Base-by-base conservation (phyloP, 495 filamentous ascomycete genomes). In the Platismatia glauca region DNA sequence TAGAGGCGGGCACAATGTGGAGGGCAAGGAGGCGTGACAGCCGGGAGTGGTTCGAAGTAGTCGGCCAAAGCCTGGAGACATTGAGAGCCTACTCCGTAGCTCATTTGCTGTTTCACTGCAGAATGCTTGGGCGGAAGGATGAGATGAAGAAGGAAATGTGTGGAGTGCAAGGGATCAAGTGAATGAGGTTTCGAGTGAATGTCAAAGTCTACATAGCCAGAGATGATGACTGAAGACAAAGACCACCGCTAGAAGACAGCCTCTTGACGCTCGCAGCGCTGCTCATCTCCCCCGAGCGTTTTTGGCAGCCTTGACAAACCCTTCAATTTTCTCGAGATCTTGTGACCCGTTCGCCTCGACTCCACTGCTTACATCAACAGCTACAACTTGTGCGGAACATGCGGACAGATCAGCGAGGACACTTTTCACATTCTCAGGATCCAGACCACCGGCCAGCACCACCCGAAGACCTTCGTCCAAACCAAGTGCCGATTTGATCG, bases 331-430 rank as follows among this genome's bases (percentile, higher is more conserved):
- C 60, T 86, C 83, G 57, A 91, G 55, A 73, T 87, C 88, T 70
- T 99, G 95, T 69, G 77, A 73, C 12, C 93, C 94, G 66, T 88
- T 81, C 31, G 82, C 83, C 77, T 98, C 94, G 16, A 99, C 90
- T 0, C 94, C 94, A 68, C 89, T 95, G 70, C 91, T 95, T 7
- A 96, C 89, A 77, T 99, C 94, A 43, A 99, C 86, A 3, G 86
- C 92, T 43, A 89, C 76, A 5, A 97, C 83, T 68, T 85, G 79
- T 7, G 75, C 73, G 33, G 76, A 78, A 9, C 79, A 73, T 20
- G 78, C 68, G 6, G 84, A 85, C 38, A 89, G 72, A 33, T 78
- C 77, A 8, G 75, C 69, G 1, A 98, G 74, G 6, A 81, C 77
- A 18, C 82, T 77, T 4, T 72, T 74, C 9, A 97, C 87, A 73